Evolutionary conservation across 73 alveolate species (phyloP).

Genomic region (Uronychia binucleata): DNA sequence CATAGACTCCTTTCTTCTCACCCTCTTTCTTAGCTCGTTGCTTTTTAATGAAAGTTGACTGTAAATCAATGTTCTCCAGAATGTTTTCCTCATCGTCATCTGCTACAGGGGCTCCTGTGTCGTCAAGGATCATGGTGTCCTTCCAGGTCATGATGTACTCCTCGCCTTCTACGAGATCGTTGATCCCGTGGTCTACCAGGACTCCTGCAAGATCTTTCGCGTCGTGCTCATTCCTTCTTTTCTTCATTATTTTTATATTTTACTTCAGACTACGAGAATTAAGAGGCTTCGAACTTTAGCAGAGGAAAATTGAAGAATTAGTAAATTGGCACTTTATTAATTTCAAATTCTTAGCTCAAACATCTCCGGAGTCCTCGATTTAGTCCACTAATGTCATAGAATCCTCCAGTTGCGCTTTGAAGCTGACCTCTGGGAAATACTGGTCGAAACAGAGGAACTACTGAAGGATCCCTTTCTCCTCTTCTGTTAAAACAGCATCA

Average conservation of each 20-base stretch:
- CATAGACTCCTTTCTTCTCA: background rate
- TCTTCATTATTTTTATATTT: background rate
- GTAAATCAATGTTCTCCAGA: constrained; percentile 28
- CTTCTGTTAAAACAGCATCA: background rate
- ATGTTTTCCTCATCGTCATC: constrained; percentile 40
- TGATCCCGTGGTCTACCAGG: constrained; percentile 31
- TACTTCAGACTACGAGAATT: background rate
- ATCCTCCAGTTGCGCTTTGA: background rate
- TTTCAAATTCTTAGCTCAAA: background rate
- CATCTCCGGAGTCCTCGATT: no score
- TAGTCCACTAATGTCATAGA: no score
- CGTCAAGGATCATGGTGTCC: constrained; percentile 28
- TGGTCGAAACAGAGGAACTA: background rate
- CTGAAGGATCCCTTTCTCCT: background rate
- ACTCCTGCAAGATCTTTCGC: constrained; percentile 43
- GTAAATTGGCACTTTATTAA: background rate
- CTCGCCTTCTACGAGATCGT: constrained; percentile 56
- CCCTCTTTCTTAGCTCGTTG: background rate
- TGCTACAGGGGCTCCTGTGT: constrained; percentile 11
- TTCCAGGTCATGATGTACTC: constrained; percentile 39
- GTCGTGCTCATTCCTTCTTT: constrained; percentile 15
- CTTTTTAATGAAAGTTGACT: constrained; percentile 16
- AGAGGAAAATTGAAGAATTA: background rate
- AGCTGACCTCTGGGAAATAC: background rate
- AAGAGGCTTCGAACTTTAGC: constrained; percentile 1